Conservation (phyloP, 345 rosid genomes). For the Fremontodendron californicum region DNA sequence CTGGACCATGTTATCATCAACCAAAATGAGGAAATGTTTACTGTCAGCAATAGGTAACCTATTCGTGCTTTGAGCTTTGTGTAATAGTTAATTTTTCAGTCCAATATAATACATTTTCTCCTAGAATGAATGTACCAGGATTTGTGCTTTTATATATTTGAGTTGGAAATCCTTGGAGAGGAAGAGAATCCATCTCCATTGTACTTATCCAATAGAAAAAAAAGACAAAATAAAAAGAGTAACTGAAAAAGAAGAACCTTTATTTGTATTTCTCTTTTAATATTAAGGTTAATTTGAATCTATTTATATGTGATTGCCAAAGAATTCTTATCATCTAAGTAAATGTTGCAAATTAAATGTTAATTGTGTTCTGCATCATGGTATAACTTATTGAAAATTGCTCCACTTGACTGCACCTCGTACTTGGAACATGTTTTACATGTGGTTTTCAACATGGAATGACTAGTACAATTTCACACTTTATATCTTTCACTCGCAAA, state of each 20-base stretch:
- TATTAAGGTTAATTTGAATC: not conserved
- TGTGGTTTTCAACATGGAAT: not conserved
- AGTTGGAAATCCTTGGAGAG: not conserved
- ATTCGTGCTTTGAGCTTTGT: not conserved
- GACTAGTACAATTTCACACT: not conserved
- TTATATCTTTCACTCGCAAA: not conserved
- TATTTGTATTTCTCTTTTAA: not conserved
- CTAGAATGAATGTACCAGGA: not conserved
- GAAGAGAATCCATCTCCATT: not conserved
- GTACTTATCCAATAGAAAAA: not conserved
- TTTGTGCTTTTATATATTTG: not conserved
- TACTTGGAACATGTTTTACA: not conserved
- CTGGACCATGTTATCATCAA: slow-evolving; percentile 62
- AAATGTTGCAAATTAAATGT: not conserved
- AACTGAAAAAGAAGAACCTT: not conserved
- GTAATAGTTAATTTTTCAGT: not conserved
- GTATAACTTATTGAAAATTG: not conserved
- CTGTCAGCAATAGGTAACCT: slow-evolving; percentile 73
- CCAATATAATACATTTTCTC: not conserved
- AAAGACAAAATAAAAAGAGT: not conserved
- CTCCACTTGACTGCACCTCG: not conserved
- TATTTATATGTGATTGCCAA: not conserved
- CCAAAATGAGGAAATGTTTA: slow-evolving; percentile 74
- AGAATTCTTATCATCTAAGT: not conserved
- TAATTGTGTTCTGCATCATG: not conserved